Conservation (phyloP, 2,329 filamentous ascomycete genomes). For the Stagonosporopsis tanaceti region DNA sequence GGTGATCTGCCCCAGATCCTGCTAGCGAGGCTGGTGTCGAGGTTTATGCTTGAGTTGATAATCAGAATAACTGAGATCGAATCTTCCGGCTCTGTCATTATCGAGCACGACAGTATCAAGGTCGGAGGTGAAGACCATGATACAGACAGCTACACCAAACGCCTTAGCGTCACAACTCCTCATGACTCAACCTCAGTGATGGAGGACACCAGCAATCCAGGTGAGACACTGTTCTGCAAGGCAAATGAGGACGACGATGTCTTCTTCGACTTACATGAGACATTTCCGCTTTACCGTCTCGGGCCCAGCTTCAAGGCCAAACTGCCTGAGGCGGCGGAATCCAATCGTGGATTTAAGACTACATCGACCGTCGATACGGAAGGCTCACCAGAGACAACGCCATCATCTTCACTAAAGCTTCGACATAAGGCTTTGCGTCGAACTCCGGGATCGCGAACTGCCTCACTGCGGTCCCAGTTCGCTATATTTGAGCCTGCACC, state of each 20-base stretch:
- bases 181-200: neutral
- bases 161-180: neutral
- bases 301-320: neutral
- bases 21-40: constrained; percentile 1
- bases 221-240: constrained; percentile 4
- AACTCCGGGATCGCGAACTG: neutral
- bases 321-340: neutral
- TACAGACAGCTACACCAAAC: neutral
- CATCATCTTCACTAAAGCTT: constrained; percentile 1
- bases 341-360: neutral
- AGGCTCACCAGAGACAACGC: neutral
- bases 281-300: neutral
- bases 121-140: neutral
- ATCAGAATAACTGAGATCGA: constrained; percentile 1
- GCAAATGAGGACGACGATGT: constrained; percentile 9
- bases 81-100: neutral
- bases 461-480: constrained; percentile 2
- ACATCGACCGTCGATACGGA: neutral
- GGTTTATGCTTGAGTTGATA: neutral
- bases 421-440: constrained; percentile 5
- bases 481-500: neutral
- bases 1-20: neutral
- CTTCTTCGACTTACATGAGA: neutral
- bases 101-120: neutral
- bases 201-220: neutral